These are phyloP conservation scores for Nannochloropsis gaditana DNA, from an alignment of 108 stramenopile genomes.

Conservation along the genomic window DNA sequence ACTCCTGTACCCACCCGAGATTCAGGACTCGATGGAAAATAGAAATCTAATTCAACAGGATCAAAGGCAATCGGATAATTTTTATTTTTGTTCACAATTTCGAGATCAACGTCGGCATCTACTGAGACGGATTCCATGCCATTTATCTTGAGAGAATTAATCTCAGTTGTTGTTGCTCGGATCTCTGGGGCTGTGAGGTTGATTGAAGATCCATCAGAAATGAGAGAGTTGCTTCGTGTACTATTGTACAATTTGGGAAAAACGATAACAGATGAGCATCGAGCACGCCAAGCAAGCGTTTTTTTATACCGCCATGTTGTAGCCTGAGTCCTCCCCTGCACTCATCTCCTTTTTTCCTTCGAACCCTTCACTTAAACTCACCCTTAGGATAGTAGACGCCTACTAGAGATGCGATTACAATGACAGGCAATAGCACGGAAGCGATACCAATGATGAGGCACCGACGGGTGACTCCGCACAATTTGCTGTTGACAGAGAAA, in stretches of 20 bases:
- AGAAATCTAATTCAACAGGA: background rate
- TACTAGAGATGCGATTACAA: background rate
- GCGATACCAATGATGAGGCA: background rate
- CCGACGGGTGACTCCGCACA: background rate
- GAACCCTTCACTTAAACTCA: background rate
- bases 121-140: slow-evolving; percentile 22
- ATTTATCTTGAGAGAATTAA: slow-evolving; percentile 24
- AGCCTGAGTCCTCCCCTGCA: background rate
- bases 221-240: background rate
- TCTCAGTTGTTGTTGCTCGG: slow-evolving; percentile 2
- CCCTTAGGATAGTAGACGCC: slow-evolving; percentile 25
- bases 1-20: background rate
- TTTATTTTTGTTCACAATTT: slow-evolving; percentile 22
- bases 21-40: background rate
- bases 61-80: background rate
- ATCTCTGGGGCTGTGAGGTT: slow-evolving; percentile 2
- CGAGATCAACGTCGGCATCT: background rate
- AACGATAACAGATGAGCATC: too few relatives aligned
- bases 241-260: background rate
- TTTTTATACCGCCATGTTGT: too few relatives aligned
- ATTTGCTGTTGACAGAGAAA: background rate
- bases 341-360: background rate
- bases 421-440: background rate
- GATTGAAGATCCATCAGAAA: background rate
- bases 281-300: too few relatives aligned